These are phyloP conservation scores for Silene uniflora DNA, from an alignment of 148 eudicot genomes.

Conservation along the genomic window DNA sequence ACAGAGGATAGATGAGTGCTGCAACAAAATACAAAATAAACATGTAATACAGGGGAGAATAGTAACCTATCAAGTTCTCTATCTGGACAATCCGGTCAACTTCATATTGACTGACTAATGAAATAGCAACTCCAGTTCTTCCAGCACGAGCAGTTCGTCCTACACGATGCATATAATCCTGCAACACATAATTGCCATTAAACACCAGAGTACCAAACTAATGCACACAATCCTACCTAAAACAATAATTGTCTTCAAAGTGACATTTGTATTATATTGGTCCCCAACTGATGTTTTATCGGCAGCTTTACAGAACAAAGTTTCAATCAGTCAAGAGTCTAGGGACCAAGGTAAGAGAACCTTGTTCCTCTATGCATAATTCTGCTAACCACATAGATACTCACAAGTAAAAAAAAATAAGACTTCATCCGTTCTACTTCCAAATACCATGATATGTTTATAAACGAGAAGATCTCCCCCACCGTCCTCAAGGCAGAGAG, in stretches of 20 bases:
- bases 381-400: no score
- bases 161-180: slow-evolving; percentile 93
- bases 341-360: neutral
- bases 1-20: slow-evolving; percentile 1
- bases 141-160: no score
- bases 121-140: slow-evolving; percentile 65
- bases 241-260: no score
- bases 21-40: slow-evolving; percentile 7
- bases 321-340: neutral
- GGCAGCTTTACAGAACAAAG: no score
- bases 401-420: no score
- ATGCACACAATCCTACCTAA: no score
- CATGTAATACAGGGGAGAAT: neutral
- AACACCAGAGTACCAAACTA: no score
- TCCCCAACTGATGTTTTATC: no score
- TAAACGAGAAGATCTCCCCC: no score
- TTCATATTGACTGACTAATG: slow-evolving; percentile 81
- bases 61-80: slow-evolving; percentile 75
- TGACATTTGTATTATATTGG: no score
- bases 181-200: slow-evolving; percentile 19
- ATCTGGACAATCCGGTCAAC: slow-evolving; percentile 70
- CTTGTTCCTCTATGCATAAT: no score
- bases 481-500: neutral
- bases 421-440: neutral
- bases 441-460: neutral